A percentile compares a stretch with the other conserved stretches of the same genome.
phyloP scores from a whole-genome alignment of 2,329 filamentous ascomycete genomes.

The Pseudonectria buxi region DNA sequence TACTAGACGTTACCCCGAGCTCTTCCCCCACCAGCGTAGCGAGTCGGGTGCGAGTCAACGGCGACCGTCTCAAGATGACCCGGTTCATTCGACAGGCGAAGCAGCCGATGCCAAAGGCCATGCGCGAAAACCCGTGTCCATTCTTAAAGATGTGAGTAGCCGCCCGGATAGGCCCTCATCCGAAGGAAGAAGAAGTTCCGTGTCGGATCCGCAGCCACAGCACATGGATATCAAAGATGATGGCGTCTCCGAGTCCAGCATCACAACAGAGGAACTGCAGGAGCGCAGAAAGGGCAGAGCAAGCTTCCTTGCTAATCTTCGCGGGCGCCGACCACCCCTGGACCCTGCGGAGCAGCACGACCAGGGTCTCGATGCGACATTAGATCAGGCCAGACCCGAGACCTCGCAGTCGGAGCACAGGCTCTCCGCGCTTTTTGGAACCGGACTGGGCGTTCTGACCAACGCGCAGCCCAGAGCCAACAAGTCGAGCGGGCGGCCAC shows the following conservation, averaged over 20 bases:
- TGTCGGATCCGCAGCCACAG: constrained; percentile 16
- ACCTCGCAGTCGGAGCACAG: constrained; percentile 30
- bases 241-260: constrained; percentile 36
- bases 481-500: constrained; percentile 9
- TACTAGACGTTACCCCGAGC: constrained; percentile 41
- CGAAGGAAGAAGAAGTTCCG: constrained; percentile 26
- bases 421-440: constrained; percentile 32
- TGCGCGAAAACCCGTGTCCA: constrained; percentile 32
- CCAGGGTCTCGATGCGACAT: constrained; percentile 8
- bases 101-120: constrained; percentile 28
- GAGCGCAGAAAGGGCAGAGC: constrained; percentile 32
- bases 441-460: constrained; percentile 14
- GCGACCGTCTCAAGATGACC: constrained; percentile 11
- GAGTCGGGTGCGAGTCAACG: constrained; percentile 5
- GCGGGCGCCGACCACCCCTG: constrained; percentile 5
- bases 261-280: constrained; percentile 32
- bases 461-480: constrained; percentile 11
- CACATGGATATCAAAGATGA: constrained; percentile 22
- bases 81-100: constrained; percentile 6
- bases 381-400: constrained; percentile 11
- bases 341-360: constrained; percentile 11
- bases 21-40: constrained; percentile 31
- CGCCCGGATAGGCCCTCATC: constrained; percentile 32
- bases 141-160: constrained; percentile 47
- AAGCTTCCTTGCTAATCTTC: constrained; percentile 31